A percentile compares a stretch with the other conserved stretches of the same genome.
Evolutionary conservation across 805 yeast species (phyloP).

Genomic region (Metschnikowia dekortorum): DNA sequence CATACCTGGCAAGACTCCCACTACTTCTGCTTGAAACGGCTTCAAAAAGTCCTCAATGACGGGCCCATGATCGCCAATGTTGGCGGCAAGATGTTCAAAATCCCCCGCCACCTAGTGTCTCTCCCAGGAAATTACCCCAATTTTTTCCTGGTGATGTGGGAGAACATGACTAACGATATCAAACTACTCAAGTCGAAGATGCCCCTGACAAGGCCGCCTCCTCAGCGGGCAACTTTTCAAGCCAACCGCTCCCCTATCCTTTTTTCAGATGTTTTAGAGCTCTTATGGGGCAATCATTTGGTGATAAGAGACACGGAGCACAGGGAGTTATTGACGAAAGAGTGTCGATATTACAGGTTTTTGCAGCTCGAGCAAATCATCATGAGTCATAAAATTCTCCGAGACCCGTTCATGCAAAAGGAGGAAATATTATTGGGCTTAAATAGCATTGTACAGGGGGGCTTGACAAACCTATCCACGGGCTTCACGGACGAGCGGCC

Average conservation of each 20-base stretch:
- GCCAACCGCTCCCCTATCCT: slow-evolving; percentile 48
- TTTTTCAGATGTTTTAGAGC: slow-evolving; percentile 51
- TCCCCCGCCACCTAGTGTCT: slow-evolving; percentile 52
- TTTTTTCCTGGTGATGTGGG: slow-evolving; percentile 62
- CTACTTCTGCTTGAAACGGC: slow-evolving; percentile 61
- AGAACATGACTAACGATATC: slow-evolving; percentile 49
- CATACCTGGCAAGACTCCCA: slow-evolving; percentile 64
- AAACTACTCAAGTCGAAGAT: slow-evolving; percentile 30
- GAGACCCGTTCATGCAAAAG: slow-evolving; percentile 46
- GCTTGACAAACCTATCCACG: slow-evolving; percentile 23
- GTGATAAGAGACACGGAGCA: slow-evolving; percentile 49
- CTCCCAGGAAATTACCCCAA: slow-evolving; percentile 72
- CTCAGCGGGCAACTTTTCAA: slow-evolving; percentile 55
- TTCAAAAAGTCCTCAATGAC: slow-evolving; percentile 45
- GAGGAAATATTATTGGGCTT: slow-evolving; percentile 58
- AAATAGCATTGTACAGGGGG: slow-evolving; percentile 41
- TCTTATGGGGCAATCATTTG: slow-evolving; percentile 52
- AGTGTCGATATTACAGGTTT: slow-evolving; percentile 75
- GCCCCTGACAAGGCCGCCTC: slow-evolving; percentile 71
- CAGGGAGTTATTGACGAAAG: slow-evolving; percentile 55
- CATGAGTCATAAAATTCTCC: slow-evolving; percentile 45
- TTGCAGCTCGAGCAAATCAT: slow-evolving; percentile 69
- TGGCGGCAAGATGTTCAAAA: slow-evolving; percentile 56
- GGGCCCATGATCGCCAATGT: slow-evolving; percentile 55
- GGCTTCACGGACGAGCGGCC: slow-evolving; percentile 20